Percentiles rank a stretch among this genome's conserved stretches.
phyloP scores from a whole-genome alignment of 805 yeast genomes.

The Hanseniaspora meyeri region DNA sequence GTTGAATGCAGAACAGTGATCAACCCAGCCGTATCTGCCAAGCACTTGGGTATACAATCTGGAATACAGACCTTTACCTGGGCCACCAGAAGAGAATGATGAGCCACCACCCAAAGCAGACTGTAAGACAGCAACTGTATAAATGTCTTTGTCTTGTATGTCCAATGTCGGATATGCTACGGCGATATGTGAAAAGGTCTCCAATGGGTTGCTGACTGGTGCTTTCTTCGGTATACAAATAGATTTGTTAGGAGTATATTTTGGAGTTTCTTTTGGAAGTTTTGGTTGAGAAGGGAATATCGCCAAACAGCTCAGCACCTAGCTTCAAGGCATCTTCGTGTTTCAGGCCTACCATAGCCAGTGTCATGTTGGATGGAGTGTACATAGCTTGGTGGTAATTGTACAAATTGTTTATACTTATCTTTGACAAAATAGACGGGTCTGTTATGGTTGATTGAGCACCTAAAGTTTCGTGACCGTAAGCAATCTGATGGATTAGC shows the following conservation, averaged over 20 bases:
- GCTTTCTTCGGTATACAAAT: constrained; percentile 40
- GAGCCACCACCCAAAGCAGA: constrained; percentile 93
- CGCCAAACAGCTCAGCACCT: constrained; percentile 52
- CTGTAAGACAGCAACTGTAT: constrained; percentile 81
- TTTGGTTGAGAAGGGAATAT: constrained; percentile 34
- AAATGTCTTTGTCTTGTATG: constrained; percentile 70
- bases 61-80: constrained; percentile 98
- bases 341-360: constrained; percentile 77
- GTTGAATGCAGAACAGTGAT: constrained; percentile 75
- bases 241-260: not conserved
- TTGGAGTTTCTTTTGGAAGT: constrained; percentile 15
- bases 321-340: constrained; percentile 55
- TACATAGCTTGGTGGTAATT: constrained; percentile 39
- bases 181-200: constrained; percentile 74
- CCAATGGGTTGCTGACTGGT: constrained; percentile 48
- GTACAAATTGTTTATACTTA: not conserved
- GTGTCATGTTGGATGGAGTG: constrained; percentile 69
- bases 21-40: constrained; percentile 83
- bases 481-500: constrained; percentile 76
- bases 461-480: constrained; percentile 59
- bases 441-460: constrained; percentile 52
- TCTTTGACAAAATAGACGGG: not conserved
- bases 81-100: constrained; percentile 96
- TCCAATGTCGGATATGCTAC: constrained; percentile 82
- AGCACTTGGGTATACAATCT: constrained; percentile 82